Evolutionary conservation across 1,139 yeast genomes (phyloP).

Genomic region (Geotrichum candidum): DNA sequence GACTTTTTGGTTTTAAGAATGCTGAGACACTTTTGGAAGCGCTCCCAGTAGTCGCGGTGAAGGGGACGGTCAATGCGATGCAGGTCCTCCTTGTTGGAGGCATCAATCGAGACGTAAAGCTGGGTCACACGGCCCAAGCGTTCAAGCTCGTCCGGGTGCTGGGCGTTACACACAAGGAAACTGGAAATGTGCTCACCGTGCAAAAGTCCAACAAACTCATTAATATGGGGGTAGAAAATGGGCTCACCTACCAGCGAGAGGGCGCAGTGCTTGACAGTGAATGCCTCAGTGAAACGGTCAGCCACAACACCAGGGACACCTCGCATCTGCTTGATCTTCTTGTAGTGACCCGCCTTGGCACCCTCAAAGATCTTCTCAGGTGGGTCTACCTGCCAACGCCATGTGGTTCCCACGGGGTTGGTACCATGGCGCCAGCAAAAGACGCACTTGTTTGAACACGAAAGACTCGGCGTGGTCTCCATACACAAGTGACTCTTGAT

Average conservation of each 20-base stretch:
- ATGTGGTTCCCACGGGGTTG: slow-evolving; percentile 90
- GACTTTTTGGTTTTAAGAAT: slow-evolving; percentile 70
- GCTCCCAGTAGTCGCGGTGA: slow-evolving; percentile 88
- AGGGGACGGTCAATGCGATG: slow-evolving; percentile 84
- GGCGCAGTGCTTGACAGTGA: slow-evolving; percentile 85
- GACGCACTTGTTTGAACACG: slow-evolving; percentile 92
- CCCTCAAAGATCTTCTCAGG: slow-evolving; percentile 82
- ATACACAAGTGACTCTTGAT: slow-evolving; percentile 85
- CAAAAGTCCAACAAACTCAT: slow-evolving; percentile 71
- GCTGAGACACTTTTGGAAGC: slow-evolving; percentile 74
- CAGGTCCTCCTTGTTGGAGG: slow-evolving; percentile 73
- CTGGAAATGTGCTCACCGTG: slow-evolving; percentile 76
- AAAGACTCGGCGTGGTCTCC: slow-evolving; percentile 92
- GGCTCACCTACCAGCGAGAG: slow-evolving; percentile 92
- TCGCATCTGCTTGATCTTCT: slow-evolving; percentile 86
- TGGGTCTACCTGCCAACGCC: slow-evolving; percentile 94
- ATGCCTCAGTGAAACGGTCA: slow-evolving; percentile 86
- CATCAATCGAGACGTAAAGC: slow-evolving; percentile 87
- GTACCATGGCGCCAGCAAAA: slow-evolving; percentile 98
- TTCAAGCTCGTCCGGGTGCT: slow-evolving; percentile 80
- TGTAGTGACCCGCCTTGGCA: slow-evolving; percentile 82
- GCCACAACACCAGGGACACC: slow-evolving; percentile 94
- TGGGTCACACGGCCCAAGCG: slow-evolving; percentile 74
- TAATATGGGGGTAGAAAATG: slow-evolving; percentile 84
- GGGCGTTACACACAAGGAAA: slow-evolving; percentile 90